These are phyloP conservation scores for Vickermania ingenoplastis DNA, from an alignment of 208 protist genomes.

Conservation along the genomic window DNA sequence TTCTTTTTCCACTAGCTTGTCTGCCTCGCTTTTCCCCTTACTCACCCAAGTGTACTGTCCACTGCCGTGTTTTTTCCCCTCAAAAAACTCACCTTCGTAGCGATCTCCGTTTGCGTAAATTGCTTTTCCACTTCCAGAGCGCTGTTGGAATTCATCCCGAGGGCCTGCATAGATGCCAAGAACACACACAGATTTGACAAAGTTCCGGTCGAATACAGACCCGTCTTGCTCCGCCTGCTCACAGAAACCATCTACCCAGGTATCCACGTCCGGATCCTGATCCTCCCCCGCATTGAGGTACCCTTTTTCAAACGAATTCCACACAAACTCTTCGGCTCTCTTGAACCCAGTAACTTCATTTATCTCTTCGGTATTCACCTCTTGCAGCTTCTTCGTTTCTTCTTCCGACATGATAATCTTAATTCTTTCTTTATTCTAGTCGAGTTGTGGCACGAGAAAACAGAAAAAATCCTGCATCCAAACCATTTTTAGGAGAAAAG, in stretches of 20 bases:
- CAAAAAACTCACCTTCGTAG: slow-evolving; percentile 87
- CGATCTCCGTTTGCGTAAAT: slow-evolving; percentile 76
- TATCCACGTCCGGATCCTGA: slow-evolving; percentile 58
- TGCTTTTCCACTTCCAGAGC: slow-evolving; percentile 73
- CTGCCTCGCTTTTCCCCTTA: slow-evolving; percentile 69
- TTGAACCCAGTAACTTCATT: slow-evolving; percentile 80
- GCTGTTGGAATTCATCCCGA: slow-evolving; percentile 86
- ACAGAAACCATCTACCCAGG: slow-evolving; percentile 71
- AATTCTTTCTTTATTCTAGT: slow-evolving; percentile 8
- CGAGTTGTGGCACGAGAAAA: not conserved
- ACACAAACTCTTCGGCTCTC: slow-evolving; percentile 61
- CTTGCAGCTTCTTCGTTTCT: slow-evolving; percentile 10
- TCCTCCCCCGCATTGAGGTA: slow-evolving; percentile 53
- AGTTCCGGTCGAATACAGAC: slow-evolving; percentile 47
- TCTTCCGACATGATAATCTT: slow-evolving; percentile 5
- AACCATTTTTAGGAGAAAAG: slow-evolving; percentile 2
- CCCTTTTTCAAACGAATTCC: slow-evolving; percentile 54
- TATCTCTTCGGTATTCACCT: slow-evolving; percentile 67
- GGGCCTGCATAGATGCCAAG: slow-evolving; percentile 83
- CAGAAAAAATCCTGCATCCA: slow-evolving; percentile 4
- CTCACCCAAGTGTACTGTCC: slow-evolving; percentile 71
- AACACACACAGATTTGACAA: slow-evolving; percentile 64
- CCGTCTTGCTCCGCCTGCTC: slow-evolving; percentile 53
- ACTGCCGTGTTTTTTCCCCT: slow-evolving; percentile 80
- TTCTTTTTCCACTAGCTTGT: slow-evolving; percentile 63